These are phyloP conservation scores for Starmerella powellii DNA, from an alignment of 805 yeast species.

Conservation along the genomic window DNA sequence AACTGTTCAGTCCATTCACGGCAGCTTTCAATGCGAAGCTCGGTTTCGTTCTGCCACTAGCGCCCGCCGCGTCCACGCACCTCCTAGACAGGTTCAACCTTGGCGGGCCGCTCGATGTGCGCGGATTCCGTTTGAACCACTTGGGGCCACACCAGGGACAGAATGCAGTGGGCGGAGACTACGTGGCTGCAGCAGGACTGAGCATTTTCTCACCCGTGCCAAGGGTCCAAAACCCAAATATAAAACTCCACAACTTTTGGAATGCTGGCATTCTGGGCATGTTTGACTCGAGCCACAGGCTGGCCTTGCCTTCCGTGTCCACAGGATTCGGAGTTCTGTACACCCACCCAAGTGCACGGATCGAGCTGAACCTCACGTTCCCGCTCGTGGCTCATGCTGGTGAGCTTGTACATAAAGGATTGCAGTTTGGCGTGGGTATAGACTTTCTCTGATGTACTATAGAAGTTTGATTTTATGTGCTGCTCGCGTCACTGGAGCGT, in stretches of 20 bases:
- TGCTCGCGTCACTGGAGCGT: neutral
- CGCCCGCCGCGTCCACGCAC: conserved; percentile 34
- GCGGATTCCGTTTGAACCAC: conserved; percentile 57
- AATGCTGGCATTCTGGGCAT: conserved; percentile 50
- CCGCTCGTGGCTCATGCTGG: conserved; percentile 44
- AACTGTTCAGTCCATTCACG: conserved; percentile 17
- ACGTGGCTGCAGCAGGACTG: conserved; percentile 43
- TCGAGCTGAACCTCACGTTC: conserved; percentile 51
- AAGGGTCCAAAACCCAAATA: conserved; percentile 35
- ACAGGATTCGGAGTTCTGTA: conserved; percentile 51
- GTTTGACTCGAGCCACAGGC: conserved; percentile 14
- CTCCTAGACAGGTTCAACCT: conserved; percentile 68
- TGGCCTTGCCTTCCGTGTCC: conserved; percentile 36
- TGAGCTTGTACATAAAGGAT: conserved; percentile 48
- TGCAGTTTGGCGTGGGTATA: conserved; percentile 55
- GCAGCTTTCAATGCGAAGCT: conserved; percentile 16
- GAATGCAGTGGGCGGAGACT: conserved; percentile 58
- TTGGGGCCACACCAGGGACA: conserved; percentile 48
- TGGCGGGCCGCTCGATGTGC: conserved; percentile 66
- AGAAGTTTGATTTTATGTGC: neutral
- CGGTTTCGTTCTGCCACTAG: conserved; percentile 20
- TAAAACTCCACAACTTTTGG: conserved; percentile 51
- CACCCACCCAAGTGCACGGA: conserved; percentile 52
- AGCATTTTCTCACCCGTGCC: conserved; percentile 55
- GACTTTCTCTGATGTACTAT: conserved; percentile 36